A percentile compares a stretch with the other conserved stretches of the same genome.
Evolutionary conservation across 305 asterid species (phyloP).

Genomic region (Ilex paraguariensis): DNA sequence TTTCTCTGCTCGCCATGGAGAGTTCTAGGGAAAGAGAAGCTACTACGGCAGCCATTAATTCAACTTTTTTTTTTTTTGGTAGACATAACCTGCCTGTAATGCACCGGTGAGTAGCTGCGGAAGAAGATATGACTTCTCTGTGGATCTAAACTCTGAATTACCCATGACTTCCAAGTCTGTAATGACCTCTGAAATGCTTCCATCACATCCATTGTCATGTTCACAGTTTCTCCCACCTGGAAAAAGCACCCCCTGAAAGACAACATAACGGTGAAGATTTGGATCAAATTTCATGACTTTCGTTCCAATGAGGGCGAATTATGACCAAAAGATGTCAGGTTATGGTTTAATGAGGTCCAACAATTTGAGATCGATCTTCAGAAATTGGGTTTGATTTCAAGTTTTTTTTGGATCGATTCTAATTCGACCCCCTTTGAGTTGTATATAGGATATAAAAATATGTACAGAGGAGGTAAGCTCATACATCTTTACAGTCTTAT

Average conservation of each 20-base stretch:
- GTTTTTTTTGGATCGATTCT: too few species aligned
- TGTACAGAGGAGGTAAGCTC: not conserved
- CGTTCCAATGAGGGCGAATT: too few species aligned
- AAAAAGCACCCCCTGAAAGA: conserved; percentile 73
- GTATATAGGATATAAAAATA: too few species aligned
- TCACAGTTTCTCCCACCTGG: conserved; percentile 53
- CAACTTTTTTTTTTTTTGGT: not conserved
- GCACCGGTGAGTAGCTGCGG: conserved; percentile 83
- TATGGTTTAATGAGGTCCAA: too few species aligned
- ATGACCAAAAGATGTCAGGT: too few species aligned
- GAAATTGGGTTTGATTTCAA: too few species aligned
- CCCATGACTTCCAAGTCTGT: conserved; percentile 52
- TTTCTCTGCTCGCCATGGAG: too few species aligned
- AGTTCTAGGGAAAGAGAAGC: not conserved
- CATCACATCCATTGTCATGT: conserved; percentile 69
- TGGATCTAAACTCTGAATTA: conserved; percentile 28
- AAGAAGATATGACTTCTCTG: conserved; percentile 45
- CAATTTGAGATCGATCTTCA: too few species aligned
- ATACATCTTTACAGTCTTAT: conserved; percentile 66
- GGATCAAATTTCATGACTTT: too few species aligned
- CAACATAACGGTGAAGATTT: too few species aligned
- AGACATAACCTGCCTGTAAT: conserved; percentile 53
- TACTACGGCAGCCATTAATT: too few species aligned
- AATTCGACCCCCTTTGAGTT: too few species aligned
- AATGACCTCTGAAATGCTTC: conserved; percentile 74